Evolutionary conservation across 306 rosid species (phyloP).

Genomic region (Senna siamea): DNA sequence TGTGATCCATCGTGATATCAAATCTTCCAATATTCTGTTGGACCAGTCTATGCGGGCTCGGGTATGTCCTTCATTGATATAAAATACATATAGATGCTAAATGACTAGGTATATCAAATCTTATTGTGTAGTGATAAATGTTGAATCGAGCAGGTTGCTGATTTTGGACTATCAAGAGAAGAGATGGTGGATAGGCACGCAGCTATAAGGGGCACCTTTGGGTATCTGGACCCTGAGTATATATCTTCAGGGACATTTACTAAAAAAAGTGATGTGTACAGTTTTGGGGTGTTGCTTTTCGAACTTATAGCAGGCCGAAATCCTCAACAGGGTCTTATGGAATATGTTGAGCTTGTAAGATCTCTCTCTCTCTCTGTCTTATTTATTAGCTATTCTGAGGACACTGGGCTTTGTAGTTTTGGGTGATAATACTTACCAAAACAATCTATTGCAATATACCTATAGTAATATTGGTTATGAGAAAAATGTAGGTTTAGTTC

Average conservation of each 20-base stretch:
- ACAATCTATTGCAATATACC: background rate
- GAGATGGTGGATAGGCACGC: conserved; percentile 92
- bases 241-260: conserved; percentile 90
- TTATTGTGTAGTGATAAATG: background rate
- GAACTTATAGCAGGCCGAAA: conserved; percentile 93
- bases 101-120: background rate
- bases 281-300: conserved; percentile 93
- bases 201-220: conserved; percentile 87
- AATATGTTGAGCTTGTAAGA: conserved; percentile 93
- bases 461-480: background rate
- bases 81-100: background rate
- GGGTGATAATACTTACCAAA: background rate
- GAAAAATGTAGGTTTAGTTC: background rate
- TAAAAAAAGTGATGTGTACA: conserved; percentile 96
- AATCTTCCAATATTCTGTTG: conserved; percentile 85
- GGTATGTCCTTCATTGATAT: conserved; percentile 52
- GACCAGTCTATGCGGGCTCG: conserved; percentile 93
- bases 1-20: conserved; percentile 93
- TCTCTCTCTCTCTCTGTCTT: conserved; percentile 46
- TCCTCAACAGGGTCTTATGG: conserved; percentile 99
- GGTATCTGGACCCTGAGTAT: conserved; percentile 96
- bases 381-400: background rate
- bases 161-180: conserved; percentile 97
- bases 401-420: conserved; percentile 4
- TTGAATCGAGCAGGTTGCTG: conserved; percentile 73